A percentile compares a stretch with the other conserved stretches of the same genome.
These are phyloP conservation scores for Yarrowia alimentaria DNA, from an alignment of 805 yeast genomes.

Conservation along the genomic window DNA sequence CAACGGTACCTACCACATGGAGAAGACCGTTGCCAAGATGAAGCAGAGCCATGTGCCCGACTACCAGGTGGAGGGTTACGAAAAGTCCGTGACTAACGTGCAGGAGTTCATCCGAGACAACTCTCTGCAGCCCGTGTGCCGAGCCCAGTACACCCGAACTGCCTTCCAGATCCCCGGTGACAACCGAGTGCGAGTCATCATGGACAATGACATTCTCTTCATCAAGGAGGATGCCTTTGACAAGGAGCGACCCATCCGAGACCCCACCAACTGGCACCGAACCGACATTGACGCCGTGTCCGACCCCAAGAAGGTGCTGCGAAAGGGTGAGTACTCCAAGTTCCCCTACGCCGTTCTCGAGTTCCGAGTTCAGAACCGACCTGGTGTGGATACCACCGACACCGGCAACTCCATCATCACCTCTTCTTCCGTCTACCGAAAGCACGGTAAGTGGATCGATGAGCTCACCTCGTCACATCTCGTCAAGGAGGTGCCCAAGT, in stretches of 20 bases:
- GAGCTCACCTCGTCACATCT: slow-evolving; percentile 80
- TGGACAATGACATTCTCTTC: slow-evolving; percentile 83
- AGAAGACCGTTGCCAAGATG: slow-evolving; percentile 59
- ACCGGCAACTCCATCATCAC: slow-evolving; percentile 33
- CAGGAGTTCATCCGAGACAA: slow-evolving; percentile 62
- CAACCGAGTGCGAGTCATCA: slow-evolving; percentile 82
- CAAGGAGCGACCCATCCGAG: slow-evolving; percentile 79
- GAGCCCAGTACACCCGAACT: slow-evolving; percentile 84
- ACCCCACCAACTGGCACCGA: slow-evolving; percentile 89
- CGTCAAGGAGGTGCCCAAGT: slow-evolving; percentile 91
- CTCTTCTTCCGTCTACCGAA: slow-evolving; percentile 29
- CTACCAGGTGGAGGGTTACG: slow-evolving; percentile 51
- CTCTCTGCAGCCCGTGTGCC: slow-evolving; percentile 76
- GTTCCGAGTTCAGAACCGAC: slow-evolving; percentile 58
- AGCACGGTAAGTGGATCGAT: slow-evolving; percentile 61
- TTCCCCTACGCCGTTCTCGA: slow-evolving; percentile 82
- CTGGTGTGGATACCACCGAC: slow-evolving; percentile 42
- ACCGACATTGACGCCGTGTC: slow-evolving; percentile 74
- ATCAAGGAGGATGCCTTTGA: slow-evolving; percentile 91
- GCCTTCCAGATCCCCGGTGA: slow-evolving; percentile 99
- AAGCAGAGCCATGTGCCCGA: slow-evolving; percentile 58
- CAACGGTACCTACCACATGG: slow-evolving; percentile 48
- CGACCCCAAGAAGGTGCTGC: slow-evolving; percentile 66
- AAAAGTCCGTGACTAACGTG: slow-evolving; percentile 56
- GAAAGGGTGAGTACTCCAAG: slow-evolving; percentile 80